Conservation (phyloP, 1,139 yeast genomes). For the Taphrina confusa region DNA sequence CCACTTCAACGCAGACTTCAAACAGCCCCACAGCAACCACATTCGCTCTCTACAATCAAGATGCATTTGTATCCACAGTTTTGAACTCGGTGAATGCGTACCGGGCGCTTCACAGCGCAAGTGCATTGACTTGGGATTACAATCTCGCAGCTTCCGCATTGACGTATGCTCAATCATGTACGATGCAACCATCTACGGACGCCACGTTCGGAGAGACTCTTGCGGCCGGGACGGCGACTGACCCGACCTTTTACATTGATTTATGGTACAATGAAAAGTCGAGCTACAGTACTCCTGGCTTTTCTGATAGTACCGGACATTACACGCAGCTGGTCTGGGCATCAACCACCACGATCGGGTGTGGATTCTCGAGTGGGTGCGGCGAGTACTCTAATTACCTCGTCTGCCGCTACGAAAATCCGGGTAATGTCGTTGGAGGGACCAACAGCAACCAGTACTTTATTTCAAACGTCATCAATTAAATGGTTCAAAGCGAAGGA, state of each 20-base stretch:
- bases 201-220: slow-evolving; percentile 23
- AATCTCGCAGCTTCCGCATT: slow-evolving; percentile 11
- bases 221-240: slow-evolving; percentile 48
- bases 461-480: slow-evolving; percentile 9
- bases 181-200: slow-evolving; percentile 17
- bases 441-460: slow-evolving; percentile 21
- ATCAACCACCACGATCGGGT: slow-evolving; percentile 58
- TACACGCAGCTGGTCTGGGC: slow-evolving; percentile 78
- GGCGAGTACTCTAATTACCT: slow-evolving; percentile 27
- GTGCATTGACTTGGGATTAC: slow-evolving; percentile 23
- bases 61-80: slow-evolving; percentile 16
- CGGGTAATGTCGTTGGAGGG: slow-evolving; percentile 32
- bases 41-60: slow-evolving; percentile 9
- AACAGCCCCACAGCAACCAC: background rate
- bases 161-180: slow-evolving; percentile 21
- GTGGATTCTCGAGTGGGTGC: slow-evolving; percentile 32
- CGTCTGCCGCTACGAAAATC: slow-evolving; percentile 22
- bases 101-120: slow-evolving; percentile 23
- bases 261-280: slow-evolving; percentile 75
- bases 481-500: too few species aligned
- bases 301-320: slow-evolving; percentile 54
- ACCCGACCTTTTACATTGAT: slow-evolving; percentile 57
- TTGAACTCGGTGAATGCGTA: slow-evolving; percentile 11
- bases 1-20: background rate
- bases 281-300: slow-evolving; percentile 50